These are phyloP conservation scores for Tremella fuciformis DNA, from an alignment of 768 basidiomycete genomes.

Conservation along the genomic window DNA sequence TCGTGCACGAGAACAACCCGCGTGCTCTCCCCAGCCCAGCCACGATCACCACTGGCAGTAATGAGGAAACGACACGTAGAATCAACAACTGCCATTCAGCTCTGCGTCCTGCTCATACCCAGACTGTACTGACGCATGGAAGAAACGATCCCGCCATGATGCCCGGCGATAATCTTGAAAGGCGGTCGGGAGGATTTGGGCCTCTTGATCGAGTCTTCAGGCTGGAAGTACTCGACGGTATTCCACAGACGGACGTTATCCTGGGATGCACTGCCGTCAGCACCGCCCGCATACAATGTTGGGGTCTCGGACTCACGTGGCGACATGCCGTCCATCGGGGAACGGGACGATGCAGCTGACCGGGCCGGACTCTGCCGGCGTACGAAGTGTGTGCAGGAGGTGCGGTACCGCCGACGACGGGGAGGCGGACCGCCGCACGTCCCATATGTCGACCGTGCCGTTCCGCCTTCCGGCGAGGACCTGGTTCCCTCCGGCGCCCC, in stretches of 20 bases:
- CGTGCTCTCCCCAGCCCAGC: slow-evolving; percentile 89
- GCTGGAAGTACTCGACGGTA: slow-evolving; percentile 69
- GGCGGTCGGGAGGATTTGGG: slow-evolving; percentile 60
- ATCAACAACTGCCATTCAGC: slow-evolving; percentile 69
- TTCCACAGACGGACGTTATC: slow-evolving; percentile 96
- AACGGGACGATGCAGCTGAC: slow-evolving; percentile 89
- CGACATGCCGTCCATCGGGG: slow-evolving; percentile 86
- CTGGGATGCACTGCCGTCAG: slow-evolving; percentile 63
- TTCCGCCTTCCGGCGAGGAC: slow-evolving; percentile 89
- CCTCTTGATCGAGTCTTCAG: slow-evolving; percentile 62
- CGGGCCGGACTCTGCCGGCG: slow-evolving; percentile 82
- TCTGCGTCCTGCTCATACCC: not conserved
- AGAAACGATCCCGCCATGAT: slow-evolving; percentile 90
- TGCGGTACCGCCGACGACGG: slow-evolving; percentile 64
- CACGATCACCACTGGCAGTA: slow-evolving; percentile 88
- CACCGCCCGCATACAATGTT: not conserved
- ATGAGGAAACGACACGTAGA: slow-evolving; percentile 77
- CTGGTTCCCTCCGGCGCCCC: slow-evolving; percentile 83
- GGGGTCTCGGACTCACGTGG: slow-evolving; percentile 62
- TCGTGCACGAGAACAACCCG: slow-evolving; percentile 87
- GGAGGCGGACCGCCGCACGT: slow-evolving; percentile 67
- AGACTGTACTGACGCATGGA: slow-evolving; percentile 71
- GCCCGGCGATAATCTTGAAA: slow-evolving; percentile 93
- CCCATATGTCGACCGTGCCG: slow-evolving; percentile 89
- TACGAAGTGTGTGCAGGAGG: slow-evolving; percentile 74